Evolutionary conservation across 257 asterid species (phyloP).

Genomic region (Ligustrum vulgare): DNA sequence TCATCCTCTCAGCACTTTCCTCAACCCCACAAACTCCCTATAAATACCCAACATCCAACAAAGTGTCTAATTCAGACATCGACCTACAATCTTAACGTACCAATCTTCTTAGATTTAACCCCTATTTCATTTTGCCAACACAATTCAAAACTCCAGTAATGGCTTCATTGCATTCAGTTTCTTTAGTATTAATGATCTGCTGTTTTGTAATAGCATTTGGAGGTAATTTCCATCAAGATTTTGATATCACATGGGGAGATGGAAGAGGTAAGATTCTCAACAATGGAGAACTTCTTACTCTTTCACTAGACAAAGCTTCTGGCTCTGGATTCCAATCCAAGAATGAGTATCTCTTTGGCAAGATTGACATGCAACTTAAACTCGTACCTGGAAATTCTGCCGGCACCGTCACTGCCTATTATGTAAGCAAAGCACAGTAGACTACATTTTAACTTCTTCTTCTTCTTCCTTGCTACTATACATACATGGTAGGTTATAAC

Average conservation of each 20-base stretch:
- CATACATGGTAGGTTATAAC: neutral
- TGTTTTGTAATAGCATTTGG: slow-evolving; percentile 5
- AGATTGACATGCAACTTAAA: slow-evolving; percentile 25
- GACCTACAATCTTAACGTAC: neutral
- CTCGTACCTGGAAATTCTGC: too few species aligned
- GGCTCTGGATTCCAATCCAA: slow-evolving; percentile 48
- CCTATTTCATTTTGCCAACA: neutral
- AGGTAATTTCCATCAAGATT: slow-evolving; percentile 28
- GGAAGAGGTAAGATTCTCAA: slow-evolving; percentile 34
- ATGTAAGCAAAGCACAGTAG: too few species aligned
- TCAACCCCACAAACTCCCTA: neutral
- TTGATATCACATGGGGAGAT: slow-evolving; percentile 49
- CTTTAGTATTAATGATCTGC: neutral
- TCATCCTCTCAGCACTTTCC: neutral
- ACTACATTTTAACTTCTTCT: too few species aligned
- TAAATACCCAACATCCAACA: neutral
- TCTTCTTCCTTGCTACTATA: too few species aligned
- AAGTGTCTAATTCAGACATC: neutral
- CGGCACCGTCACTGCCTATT: too few species aligned
- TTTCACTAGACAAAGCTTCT: slow-evolving; percentile 30
- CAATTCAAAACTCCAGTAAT: neutral
- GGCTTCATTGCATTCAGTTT: neutral
- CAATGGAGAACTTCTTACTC: slow-evolving; percentile 39
- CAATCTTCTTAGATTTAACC: neutral
- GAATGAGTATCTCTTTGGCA: slow-evolving; percentile 40